Conservation (phyloP, 2,329 filamentous ascomycete species). For the Colletotrichum truncatum region DNA sequence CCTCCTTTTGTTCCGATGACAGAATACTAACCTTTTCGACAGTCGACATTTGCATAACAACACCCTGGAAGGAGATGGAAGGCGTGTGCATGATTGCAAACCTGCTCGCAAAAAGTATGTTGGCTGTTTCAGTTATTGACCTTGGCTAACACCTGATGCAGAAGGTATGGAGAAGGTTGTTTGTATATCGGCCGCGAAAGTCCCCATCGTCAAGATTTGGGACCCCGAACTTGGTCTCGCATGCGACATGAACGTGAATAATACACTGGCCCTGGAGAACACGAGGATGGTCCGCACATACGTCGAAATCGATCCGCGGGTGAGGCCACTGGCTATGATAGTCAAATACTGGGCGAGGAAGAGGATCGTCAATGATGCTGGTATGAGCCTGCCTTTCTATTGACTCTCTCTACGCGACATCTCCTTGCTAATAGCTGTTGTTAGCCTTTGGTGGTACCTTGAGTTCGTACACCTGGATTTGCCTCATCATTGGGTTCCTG, state of each 20-base stretch:
- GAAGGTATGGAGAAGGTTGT: constrained; percentile 97
- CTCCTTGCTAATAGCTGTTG: too few species aligned
- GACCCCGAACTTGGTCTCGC: constrained; percentile 90
- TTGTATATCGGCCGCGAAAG: constrained; percentile 93
- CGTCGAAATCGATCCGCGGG: constrained; percentile 89
- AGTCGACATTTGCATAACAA: constrained; percentile 99
- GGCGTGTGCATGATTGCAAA: constrained; percentile 91
- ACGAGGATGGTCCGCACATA: constrained; percentile 98
- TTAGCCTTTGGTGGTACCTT: constrained; percentile 92
- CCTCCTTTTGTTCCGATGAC: neutral
- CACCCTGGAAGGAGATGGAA: constrained; percentile 86
- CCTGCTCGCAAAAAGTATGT: constrained; percentile 83
- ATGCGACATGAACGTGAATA: constrained; percentile 99
- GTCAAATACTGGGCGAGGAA: constrained; percentile 97
- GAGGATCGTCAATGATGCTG: constrained; percentile 94
- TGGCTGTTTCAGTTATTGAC: neutral
- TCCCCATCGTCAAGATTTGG: constrained; percentile 99
- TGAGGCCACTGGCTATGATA: constrained; percentile 93
- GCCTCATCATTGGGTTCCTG: constrained; percentile 95
- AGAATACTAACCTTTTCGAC: constrained; percentile 40
- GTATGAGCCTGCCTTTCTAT: too few species aligned
- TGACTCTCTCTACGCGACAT: too few species aligned
- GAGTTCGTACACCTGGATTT: constrained; percentile 99
- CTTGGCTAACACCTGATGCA: constrained; percentile 51
- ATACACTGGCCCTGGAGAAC: constrained; percentile 92